Evolutionary conservation across 805 yeast genomes (phyloP).

Genomic region (Yamadazyma scolyti): DNA sequence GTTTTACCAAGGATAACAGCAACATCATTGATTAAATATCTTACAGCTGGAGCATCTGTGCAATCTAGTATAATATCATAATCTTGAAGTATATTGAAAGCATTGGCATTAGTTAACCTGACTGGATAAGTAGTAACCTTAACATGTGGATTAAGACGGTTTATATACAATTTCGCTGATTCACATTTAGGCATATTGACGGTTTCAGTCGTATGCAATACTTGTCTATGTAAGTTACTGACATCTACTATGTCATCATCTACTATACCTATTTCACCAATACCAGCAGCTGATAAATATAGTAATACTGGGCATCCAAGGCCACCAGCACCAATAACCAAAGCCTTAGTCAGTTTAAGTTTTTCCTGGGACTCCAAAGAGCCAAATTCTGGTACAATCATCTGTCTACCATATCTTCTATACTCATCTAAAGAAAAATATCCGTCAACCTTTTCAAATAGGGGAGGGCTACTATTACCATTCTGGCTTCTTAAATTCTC

Average conservation of each 20-base stretch:
- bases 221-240: constrained; percentile 88
- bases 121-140: constrained; percentile 48
- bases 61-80: constrained; percentile 88
- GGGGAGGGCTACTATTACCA: neutral
- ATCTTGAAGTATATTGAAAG: constrained; percentile 53
- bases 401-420: constrained; percentile 85
- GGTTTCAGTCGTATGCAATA: constrained; percentile 63
- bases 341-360: constrained; percentile 54
- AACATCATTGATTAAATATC: constrained; percentile 85
- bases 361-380: constrained; percentile 46
- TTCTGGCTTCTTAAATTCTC: constrained; percentile 7
- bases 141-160: constrained; percentile 66
- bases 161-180: constrained; percentile 61
- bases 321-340: constrained; percentile 96
- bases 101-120: constrained; percentile 52
- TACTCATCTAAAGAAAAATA: constrained; percentile 59
- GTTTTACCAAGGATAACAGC: constrained; percentile 67
- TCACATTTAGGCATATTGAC: constrained; percentile 75
- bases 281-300: constrained; percentile 84
- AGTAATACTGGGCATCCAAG: constrained; percentile 88
- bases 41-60: constrained; percentile 85
- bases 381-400: constrained; percentile 85
- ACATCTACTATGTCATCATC: constrained; percentile 83
- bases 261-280: constrained; percentile 80
- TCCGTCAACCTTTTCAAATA: constrained; percentile 8